A percentile compares a stretch with the other conserved stretches of the same genome.
phyloP scores from a whole-genome alignment of 2,329 filamentous ascomycete genomes.

The Albophoma yamanashiensis region DNA sequence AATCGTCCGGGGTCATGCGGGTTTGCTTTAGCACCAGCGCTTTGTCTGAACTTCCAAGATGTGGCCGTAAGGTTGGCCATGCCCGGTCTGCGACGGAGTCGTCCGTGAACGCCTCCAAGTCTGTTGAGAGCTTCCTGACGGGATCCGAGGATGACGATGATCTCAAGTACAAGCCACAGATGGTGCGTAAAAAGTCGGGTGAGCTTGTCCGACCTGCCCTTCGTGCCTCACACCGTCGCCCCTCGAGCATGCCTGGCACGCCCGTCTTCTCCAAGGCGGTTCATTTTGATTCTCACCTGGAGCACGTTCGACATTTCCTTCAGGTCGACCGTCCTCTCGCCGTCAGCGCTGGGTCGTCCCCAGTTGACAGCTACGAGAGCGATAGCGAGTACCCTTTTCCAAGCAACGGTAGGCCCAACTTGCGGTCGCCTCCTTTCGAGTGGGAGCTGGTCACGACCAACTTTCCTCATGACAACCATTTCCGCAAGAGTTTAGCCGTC shows the following conservation, averaged over 20 bases:
- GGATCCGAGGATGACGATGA: constrained; percentile 54
- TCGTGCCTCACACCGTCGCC: constrained; percentile 67
- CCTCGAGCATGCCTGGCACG: constrained; percentile 94
- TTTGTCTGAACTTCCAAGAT: constrained; percentile 28
- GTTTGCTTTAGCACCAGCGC: constrained; percentile 37
- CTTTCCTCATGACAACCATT: constrained; percentile 50
- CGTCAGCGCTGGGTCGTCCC: constrained; percentile 88
- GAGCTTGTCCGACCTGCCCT: constrained; percentile 91
- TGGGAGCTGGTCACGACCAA: constrained; percentile 84
- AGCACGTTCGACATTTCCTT: constrained; percentile 92
- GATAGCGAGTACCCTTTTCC: constrained; percentile 85
- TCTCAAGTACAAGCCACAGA: constrained; percentile 61
- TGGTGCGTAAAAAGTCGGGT: constrained; percentile 96
- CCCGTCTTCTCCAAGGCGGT: constrained; percentile 93
- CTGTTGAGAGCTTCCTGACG: constrained; percentile 37
- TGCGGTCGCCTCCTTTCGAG: constrained; percentile 49
- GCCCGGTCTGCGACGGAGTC: constrained; percentile 47
- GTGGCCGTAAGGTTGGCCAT: constrained; percentile 34
- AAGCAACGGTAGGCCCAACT: constrained; percentile 21
- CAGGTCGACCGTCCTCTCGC: constrained; percentile 92
- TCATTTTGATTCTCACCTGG: constrained; percentile 95
- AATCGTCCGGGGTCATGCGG: constrained; percentile 19
- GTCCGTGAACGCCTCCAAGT: constrained; percentile 32
- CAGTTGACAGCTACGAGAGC: constrained; percentile 77
- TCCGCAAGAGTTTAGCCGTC: constrained; percentile 57